phyloP scores from a whole-genome alignment of 345 rosid species.

The Eucalyptus polyanthemos region DNA sequence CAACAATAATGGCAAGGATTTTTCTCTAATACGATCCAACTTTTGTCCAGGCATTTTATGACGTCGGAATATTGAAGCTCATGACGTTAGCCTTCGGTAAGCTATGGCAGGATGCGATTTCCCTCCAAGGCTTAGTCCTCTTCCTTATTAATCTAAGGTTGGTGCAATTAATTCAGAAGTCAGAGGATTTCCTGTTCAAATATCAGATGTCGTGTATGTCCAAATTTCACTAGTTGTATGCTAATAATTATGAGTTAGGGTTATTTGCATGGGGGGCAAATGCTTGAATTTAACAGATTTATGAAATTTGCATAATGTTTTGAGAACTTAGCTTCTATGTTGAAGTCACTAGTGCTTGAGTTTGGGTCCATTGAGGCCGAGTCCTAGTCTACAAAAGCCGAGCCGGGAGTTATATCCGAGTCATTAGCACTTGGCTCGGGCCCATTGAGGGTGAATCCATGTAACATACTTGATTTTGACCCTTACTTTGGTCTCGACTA shows the following conservation, averaged over 20 bases:
- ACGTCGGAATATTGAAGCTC: background rate
- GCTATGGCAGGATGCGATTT: background rate
- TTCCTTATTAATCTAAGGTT: background rate
- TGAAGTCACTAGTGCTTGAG: background rate
- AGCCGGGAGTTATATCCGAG: rapidly evolving
- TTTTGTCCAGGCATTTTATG: background rate
- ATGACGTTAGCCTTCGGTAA: background rate
- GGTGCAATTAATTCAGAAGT: background rate
- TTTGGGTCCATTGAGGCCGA: background rate
- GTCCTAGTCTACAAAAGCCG: background rate
- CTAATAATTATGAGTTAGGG: background rate
- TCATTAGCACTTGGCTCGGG: background rate
- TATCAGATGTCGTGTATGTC: background rate
- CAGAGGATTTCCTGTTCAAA: background rate
- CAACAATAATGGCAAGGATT: background rate
- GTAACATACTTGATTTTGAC: no score
- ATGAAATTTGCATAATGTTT: background rate
- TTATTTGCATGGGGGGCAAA: background rate
- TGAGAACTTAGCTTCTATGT: background rate
- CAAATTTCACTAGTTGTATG: background rate
- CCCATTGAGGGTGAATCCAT: background rate
- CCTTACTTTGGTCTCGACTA: rapidly evolving
- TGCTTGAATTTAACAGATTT: background rate
- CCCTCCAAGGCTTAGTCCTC: background rate
- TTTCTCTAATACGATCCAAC: background rate